phyloP scores from a whole-genome alignment of 345 rosid genomes.

The Syzygium aromaticum region DNA sequence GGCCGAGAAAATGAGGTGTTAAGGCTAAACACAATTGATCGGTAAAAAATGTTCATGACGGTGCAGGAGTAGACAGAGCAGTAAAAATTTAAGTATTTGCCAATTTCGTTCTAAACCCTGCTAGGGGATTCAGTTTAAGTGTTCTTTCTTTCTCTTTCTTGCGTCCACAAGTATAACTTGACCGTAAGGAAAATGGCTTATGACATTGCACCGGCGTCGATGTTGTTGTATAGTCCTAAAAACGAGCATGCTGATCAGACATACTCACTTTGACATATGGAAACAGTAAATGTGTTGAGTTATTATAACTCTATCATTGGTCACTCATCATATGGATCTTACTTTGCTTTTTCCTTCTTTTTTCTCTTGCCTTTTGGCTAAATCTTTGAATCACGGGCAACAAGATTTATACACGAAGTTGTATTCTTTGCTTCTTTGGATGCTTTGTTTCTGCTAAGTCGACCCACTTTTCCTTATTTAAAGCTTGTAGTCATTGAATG shows the following conservation, averaged over 20 bases:
- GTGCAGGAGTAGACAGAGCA: not conserved
- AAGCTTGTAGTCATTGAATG: not conserved
- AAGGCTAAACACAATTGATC: not conserved
- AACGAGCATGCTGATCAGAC: not conserved
- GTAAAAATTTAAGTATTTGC: not conserved
- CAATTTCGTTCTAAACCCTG: not conserved
- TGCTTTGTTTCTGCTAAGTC: not conserved
- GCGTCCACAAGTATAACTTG: not conserved
- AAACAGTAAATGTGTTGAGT: not conserved
- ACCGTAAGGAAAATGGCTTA: not conserved
- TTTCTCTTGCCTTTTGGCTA: not conserved
- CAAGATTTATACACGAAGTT: not conserved
- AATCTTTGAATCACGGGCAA: not conserved
- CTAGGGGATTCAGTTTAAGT: not conserved
- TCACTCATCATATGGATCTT: not conserved
- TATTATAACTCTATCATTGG: not conserved
- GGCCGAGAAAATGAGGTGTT: not conserved
- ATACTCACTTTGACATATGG: not conserved
- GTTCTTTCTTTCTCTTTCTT: not conserved
- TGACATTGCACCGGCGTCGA: not conserved
- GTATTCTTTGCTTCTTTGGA: not conserved
- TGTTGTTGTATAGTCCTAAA: not conserved
- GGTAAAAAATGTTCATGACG: not conserved
- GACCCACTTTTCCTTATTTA: not conserved
- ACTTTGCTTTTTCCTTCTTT: not conserved